These are phyloP conservation scores for Rhodomyrtus psidioides DNA, from an alignment of 441 rosid species.

Conservation along the genomic window DNA sequence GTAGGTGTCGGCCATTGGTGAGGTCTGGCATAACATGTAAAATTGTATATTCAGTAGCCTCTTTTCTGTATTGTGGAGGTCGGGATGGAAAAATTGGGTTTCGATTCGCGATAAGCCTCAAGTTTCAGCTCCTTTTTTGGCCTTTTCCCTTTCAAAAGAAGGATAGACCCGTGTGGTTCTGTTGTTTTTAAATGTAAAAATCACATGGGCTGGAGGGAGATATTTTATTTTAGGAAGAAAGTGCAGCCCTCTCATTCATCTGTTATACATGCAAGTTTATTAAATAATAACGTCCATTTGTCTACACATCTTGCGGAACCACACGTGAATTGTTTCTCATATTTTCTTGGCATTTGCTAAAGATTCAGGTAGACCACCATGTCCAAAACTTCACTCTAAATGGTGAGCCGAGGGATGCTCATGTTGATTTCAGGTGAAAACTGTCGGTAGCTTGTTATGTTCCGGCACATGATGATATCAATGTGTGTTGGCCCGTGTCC, in stretches of 20 bases:
- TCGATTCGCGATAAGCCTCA: slow-evolving; percentile 16
- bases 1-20: slow-evolving; percentile 6
- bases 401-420: background rate
- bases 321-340: slow-evolving; percentile 1
- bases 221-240: slow-evolving; percentile 26
- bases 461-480: background rate
- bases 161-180: slow-evolving; percentile 46
- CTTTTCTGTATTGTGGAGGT: slow-evolving; percentile 22
- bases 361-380: background rate
- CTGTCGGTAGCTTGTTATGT: background rate
- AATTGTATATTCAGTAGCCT: slow-evolving; percentile 50
- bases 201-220: slow-evolving; percentile 49
- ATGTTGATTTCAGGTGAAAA: background rate
- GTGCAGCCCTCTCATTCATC: background rate
- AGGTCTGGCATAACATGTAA: slow-evolving; percentile 40
- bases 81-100: slow-evolving; percentile 35
- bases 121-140: slow-evolving; percentile 10
- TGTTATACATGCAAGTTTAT: slow-evolving; percentile 10
- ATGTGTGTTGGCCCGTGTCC: background rate
- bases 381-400: background rate
- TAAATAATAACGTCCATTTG: slow-evolving; percentile 10
- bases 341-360: background rate
- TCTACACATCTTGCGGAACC: background rate
- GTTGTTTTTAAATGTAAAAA: slow-evolving; percentile 42
- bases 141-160: slow-evolving; percentile 23